These are phyloP conservation scores for Polymyxa betae DNA, from an alignment of 208 protist genomes.

Conservation along the genomic window DNA sequence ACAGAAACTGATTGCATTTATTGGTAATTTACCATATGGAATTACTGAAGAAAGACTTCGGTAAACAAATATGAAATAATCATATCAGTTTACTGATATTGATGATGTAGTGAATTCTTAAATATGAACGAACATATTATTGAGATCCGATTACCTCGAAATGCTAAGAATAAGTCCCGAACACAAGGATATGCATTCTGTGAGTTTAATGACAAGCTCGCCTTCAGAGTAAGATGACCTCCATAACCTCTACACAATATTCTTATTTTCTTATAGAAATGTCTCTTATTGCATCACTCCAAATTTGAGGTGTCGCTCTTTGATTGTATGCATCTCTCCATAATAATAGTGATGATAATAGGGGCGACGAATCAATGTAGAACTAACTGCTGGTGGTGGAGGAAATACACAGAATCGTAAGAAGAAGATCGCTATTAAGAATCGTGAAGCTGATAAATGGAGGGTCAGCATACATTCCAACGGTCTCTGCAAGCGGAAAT, in stretches of 20 bases:
- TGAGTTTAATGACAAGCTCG: neutral
- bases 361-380: slow-evolving; percentile 26
- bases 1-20: neutral
- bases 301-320: neutral
- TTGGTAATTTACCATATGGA: slow-evolving; percentile 45
- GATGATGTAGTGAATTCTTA: neutral
- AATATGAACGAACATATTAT: neutral
- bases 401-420: neutral
- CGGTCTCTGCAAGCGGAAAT: no score
- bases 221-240: neutral
- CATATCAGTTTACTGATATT: neutral
- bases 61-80: neutral
- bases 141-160: slow-evolving; percentile 42
- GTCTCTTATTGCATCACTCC: neutral
- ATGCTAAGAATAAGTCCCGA: neutral
- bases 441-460: neutral
- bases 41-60: slow-evolving; percentile 12
- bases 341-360: neutral
- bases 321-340: neutral
- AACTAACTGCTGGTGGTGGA: slow-evolving; percentile 10
- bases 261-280: slow-evolving; percentile 8
- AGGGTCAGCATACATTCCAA: no score
- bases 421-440: neutral
- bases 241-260: neutral
- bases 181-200: slow-evolving; percentile 42